phyloP scores from a whole-genome alignment of 106 monocot genomes.

The Dendrobium officinale region DNA sequence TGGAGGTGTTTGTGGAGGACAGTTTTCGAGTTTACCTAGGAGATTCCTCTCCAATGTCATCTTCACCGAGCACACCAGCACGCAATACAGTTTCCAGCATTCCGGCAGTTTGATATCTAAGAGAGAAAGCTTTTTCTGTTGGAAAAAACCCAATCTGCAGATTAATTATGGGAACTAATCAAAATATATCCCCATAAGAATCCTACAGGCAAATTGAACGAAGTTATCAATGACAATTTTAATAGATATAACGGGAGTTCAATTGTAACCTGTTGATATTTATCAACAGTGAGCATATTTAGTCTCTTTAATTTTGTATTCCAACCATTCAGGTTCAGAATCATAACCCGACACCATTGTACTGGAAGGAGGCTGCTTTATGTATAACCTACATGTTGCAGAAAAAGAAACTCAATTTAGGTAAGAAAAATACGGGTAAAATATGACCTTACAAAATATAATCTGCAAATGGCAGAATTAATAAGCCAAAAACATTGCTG shows the following conservation, averaged over 20 bases:
- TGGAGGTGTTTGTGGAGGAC: neutral
- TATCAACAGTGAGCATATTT: conserved; percentile 94
- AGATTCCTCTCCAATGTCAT: conserved; percentile 87
- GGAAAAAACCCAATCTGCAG: conserved; percentile 91
- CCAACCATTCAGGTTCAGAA: conserved; percentile 71
- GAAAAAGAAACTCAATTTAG: neutral
- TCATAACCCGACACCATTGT: conserved; percentile 48
- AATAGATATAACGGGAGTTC: neutral
- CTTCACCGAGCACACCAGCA: conserved; percentile 91
- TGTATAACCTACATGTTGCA: conserved; percentile 54
- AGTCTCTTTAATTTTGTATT: conserved; percentile 99
- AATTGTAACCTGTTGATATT: conserved; percentile 83
- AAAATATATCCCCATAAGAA: conserved; percentile 4
- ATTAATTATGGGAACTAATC: conserved; percentile 25
- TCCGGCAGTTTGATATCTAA: conserved; percentile 94
- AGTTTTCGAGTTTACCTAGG: conserved; percentile 44
- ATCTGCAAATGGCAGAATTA: neutral
- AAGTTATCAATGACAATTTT: neutral
- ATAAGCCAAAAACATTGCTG: neutral
- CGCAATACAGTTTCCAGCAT: conserved; percentile 90
- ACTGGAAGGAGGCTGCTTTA: conserved; percentile 67
- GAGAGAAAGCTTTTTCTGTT: conserved; percentile 73
- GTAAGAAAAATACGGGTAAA: neutral
- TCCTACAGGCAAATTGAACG: neutral
- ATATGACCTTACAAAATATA: neutral